These are phyloP conservation scores for Yamagishiella unicocca DNA, from an alignment of 139 green algal genomes.

Conservation along the genomic window DNA sequence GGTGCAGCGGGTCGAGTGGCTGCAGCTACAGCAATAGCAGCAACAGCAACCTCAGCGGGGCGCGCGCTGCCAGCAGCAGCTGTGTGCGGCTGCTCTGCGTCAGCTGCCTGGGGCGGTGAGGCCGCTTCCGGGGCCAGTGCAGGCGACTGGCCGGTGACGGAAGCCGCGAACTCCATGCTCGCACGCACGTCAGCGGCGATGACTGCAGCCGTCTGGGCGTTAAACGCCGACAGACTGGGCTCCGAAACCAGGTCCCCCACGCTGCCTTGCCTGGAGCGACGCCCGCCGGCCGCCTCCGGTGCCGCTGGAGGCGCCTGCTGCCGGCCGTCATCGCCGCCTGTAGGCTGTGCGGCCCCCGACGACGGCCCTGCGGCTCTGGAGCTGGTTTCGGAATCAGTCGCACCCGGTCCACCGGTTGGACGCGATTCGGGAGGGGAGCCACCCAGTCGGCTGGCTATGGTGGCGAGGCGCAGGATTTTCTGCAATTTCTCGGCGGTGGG, in stretches of 20 bases:
- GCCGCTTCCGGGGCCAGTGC: not conserved
- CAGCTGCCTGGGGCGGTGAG: not conserved
- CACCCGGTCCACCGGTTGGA: not conserved
- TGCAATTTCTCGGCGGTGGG: constrained; percentile 9
- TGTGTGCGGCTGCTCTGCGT: not conserved
- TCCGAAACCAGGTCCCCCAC: not conserved
- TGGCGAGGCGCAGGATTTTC: not conserved
- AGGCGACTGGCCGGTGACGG: not conserved
- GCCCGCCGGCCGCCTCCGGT: not conserved
- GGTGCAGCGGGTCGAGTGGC: not conserved
- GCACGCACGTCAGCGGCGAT: not conserved
- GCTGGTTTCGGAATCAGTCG: not conserved
- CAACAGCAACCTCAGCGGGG: not conserved
- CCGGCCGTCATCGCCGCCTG: not conserved
- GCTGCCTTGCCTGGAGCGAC: not conserved
- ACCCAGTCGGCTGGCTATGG: not conserved
- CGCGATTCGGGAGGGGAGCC: not conserved
- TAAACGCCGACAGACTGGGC: constrained; percentile 9
- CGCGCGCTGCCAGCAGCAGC: not conserved
- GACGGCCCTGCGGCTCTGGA: too few species aligned
- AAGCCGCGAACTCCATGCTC: too few species aligned
- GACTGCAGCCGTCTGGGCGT: not conserved
- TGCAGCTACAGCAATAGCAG: not conserved
- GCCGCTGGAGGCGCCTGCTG: not conserved
- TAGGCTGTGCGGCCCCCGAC: too few species aligned